These are phyloP conservation scores for Rhodotorula sp. DNA, from an alignment of 1,284 basidiomycete species.

Conservation along the genomic window DNA sequence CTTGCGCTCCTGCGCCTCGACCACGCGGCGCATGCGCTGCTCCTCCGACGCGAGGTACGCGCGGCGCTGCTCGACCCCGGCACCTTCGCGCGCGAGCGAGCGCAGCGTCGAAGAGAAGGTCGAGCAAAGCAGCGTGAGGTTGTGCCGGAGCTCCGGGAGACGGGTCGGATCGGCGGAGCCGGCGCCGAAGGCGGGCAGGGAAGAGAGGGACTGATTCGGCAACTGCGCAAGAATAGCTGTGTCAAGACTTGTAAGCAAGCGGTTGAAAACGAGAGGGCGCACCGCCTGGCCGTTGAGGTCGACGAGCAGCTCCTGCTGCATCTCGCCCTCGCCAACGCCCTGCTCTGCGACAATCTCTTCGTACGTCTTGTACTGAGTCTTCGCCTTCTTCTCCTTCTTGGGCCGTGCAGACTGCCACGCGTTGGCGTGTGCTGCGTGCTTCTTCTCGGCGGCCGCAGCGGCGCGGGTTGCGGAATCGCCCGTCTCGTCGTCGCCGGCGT, in stretches of 20 bases:
- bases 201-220: constrained; percentile 31
- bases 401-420: constrained; percentile 52
- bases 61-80: constrained; percentile 73
- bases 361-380: constrained; percentile 84
- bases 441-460: not conserved
- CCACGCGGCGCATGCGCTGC: constrained; percentile 64
- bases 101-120: constrained; percentile 78
- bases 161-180: constrained; percentile 70
- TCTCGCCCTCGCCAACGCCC: constrained; percentile 50
- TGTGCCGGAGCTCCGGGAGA: constrained; percentile 93
- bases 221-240: constrained; percentile 19
- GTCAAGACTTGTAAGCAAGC: not conserved
- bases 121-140: constrained; percentile 81
- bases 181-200: constrained; percentile 26
- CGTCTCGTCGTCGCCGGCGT: constrained; percentile 68
- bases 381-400: constrained; percentile 67
- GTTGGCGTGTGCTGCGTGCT: constrained; percentile 52
- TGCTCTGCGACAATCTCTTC: constrained; percentile 88
- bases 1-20: constrained; percentile 53
- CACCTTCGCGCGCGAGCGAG: constrained; percentile 85
- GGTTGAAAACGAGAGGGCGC: constrained; percentile 44
- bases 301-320: constrained; percentile 72
- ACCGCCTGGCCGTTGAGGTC: constrained; percentile 92
- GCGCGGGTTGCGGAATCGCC: constrained; percentile 52
- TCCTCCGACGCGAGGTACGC: constrained; percentile 74